Percentiles rank a stretch among this genome's conserved stretches.
phyloP scores from a whole-genome alignment of 148 eudicot species.

The Vaccinium vitisidaea region DNA sequence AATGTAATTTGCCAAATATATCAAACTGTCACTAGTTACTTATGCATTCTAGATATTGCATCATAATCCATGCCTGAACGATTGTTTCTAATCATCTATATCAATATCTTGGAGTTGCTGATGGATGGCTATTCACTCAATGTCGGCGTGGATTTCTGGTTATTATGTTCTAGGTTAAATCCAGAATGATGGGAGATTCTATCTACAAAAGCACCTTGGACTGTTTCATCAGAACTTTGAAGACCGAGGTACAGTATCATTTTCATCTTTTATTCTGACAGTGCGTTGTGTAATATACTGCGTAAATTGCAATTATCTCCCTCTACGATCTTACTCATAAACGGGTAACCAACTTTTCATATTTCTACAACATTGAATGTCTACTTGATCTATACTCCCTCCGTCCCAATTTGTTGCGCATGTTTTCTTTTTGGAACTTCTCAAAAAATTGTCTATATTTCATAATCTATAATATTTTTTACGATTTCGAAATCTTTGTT shows the following conservation, averaged over 20 bases:
- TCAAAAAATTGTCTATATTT: too few species aligned
- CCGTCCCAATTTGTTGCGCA: too few species aligned
- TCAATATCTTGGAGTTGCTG: constrained; percentile 31
- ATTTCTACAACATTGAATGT: background rate
- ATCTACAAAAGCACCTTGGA: constrained; percentile 62
- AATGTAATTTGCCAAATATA: background rate
- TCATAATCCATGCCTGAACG: background rate
- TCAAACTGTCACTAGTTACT: background rate
- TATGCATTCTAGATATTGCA: background rate
- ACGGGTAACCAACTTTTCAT: background rate
- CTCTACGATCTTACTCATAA: background rate
- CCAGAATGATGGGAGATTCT: constrained; percentile 93
- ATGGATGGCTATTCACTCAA: constrained; percentile 34
- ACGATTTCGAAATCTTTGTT: too few species aligned
- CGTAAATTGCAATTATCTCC: background rate
- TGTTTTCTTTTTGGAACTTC: too few species aligned
- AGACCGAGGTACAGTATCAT: constrained; percentile 48
- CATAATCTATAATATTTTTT: too few species aligned
- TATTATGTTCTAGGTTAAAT: constrained; percentile 69
- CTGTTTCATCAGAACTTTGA: constrained; percentile 75
- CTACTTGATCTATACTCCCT: background rate
- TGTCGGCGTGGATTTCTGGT: constrained; percentile 28
- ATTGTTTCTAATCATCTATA: background rate
- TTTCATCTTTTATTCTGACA: background rate
- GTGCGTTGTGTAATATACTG: background rate